Base-by-base conservation (phyloP, 2,329 filamentous ascomycete species). In the Exophiala xenobiotica region DNA sequence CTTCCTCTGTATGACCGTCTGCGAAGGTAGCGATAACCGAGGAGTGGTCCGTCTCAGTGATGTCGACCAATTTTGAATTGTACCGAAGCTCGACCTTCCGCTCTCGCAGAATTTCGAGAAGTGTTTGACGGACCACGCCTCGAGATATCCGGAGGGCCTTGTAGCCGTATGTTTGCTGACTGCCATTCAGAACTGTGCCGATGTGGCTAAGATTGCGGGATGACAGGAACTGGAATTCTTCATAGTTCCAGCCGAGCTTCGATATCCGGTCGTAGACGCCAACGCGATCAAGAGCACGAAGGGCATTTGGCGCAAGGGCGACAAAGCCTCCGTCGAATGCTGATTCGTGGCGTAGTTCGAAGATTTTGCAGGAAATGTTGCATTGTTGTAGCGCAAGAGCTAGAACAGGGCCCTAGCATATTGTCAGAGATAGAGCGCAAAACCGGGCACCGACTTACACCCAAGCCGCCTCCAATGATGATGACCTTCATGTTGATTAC, bases 221-320 rank as follows among this genome's bases (percentile, higher is more conserved):
- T 14, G 51, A 55, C n/a, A 54, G 33, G 61, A 78, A 81, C 24
- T 74, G 66, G 0, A 81, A 68, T 1, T 67, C 67, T 3, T 79
- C 72, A 51, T 81, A 80, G 12, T 75, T 70, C 63, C 73, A 79
- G 39, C 74, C 76, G 12, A 73, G 67, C 0, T 67, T 54, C 4
- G 66, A 64, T 41, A 83, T 66, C 2, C 69, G 68, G 1, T 70
- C 45, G 57, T 79, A 80, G 1, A 81, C 66, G 0, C 70, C 74
- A 0, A 83, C 63, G 0, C 60, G 63, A 53, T 82, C 75, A 0
- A 84, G 70, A 26, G 81, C 69, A 3, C 72, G 70, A 1, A 84
- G 71, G 0, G 79, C 78, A 46, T 83, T 83, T 5, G 81, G 80
- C 0, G 79, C 80, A 3, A 83, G 72, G 72, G 81, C 79, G 19